A percentile compares a stretch with the other conserved stretches of the same genome.
Evolutionary conservation across 257 asterid genomes (phyloP).

Genomic region (Rauvolfia tetraphylla): DNA sequence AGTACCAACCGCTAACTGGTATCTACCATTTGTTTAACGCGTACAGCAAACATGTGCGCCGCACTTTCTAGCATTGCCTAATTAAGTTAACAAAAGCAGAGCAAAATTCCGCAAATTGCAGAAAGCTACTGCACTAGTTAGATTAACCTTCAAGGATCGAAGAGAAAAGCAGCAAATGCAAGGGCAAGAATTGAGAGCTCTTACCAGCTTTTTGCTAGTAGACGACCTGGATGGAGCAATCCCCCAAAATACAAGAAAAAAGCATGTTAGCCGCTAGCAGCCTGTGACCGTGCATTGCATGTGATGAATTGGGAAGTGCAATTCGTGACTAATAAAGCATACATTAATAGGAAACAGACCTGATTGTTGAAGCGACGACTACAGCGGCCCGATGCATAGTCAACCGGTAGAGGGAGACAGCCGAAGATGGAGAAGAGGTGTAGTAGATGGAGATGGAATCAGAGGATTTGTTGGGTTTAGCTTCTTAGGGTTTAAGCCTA

Average conservation of each 20-base stretch:
- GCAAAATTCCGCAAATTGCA: not conserved
- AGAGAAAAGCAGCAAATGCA: too few relatives aligned
- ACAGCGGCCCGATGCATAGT: slow-evolving; percentile 63
- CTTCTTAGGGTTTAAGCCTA: slow-evolving; percentile 40
- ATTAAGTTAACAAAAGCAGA: not conserved
- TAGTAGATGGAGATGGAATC: not conserved
- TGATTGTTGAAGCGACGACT: slow-evolving; percentile 56
- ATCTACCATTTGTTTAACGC: not conserved
- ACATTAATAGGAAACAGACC: slow-evolving; percentile 32
- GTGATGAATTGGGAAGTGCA: not conserved
- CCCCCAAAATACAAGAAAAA: slow-evolving; percentile 5
- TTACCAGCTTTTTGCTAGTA: slow-evolving; percentile 55
- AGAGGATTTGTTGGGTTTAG: not conserved
- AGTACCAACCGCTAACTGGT: not conserved
- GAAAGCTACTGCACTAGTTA: not conserved
- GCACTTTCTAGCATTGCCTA: not conserved
- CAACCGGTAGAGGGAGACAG: not conserved
- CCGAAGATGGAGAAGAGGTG: not conserved
- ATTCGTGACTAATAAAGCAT: not conserved
- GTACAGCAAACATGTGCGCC: not conserved
- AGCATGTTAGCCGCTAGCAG: not conserved
- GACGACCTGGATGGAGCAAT: slow-evolving; percentile 57
- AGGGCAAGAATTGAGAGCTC: not conserved
- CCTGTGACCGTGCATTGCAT: not conserved
- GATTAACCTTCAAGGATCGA: not conserved